Percentiles rank a stretch among this genome's conserved stretches.
These are phyloP conservation scores for Neurospora sp. DNA, from an alignment of 495 filamentous ascomycete genomes.

Conservation along the genomic window DNA sequence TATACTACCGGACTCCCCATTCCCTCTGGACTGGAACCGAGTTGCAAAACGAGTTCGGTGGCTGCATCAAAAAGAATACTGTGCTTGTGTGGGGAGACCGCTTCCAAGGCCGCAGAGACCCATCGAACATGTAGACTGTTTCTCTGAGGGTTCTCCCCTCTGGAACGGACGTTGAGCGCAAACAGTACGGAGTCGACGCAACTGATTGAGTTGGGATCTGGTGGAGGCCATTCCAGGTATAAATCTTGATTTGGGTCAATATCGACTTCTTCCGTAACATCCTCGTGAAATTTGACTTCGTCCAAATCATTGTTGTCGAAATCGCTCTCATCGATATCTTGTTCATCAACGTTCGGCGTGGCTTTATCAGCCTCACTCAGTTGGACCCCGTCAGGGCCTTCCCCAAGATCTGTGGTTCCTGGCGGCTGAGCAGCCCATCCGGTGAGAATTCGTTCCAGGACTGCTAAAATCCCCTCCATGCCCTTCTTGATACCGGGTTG, in stretches of 20 bases:
- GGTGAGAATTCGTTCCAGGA: neutral
- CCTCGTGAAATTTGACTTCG: neutral
- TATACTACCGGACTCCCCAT: conserved; percentile 6
- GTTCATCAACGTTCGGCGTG: neutral
- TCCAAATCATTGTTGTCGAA: neutral
- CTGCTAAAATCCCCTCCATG: neutral
- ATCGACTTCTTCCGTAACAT: neutral
- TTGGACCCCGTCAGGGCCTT: neutral
- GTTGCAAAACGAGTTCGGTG: conserved; percentile 5
- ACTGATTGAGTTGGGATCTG: neutral
- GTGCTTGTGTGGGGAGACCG: conserved; percentile 1
- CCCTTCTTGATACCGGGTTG: neutral
- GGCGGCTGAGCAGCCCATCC: neutral
- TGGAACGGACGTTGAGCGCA: neutral
- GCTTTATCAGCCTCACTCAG: neutral
- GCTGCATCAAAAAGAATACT: conserved; percentile 8
- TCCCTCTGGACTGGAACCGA: neutral
- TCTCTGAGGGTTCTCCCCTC: neutral
- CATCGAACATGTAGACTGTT: neutral
- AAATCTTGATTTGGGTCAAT: neutral
- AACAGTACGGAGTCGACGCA: neutral
- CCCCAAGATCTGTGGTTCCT: neutral
- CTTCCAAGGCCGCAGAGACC: conserved; percentile 4
- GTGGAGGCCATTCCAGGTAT: neutral
- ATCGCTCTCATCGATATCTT: neutral